A percentile compares a stretch with the other conserved stretches of the same genome.
These are phyloP conservation scores for Aureobasidium sp. DNA, from an alignment of 2,329 filamentous ascomycete genomes.

Conservation along the genomic window DNA sequence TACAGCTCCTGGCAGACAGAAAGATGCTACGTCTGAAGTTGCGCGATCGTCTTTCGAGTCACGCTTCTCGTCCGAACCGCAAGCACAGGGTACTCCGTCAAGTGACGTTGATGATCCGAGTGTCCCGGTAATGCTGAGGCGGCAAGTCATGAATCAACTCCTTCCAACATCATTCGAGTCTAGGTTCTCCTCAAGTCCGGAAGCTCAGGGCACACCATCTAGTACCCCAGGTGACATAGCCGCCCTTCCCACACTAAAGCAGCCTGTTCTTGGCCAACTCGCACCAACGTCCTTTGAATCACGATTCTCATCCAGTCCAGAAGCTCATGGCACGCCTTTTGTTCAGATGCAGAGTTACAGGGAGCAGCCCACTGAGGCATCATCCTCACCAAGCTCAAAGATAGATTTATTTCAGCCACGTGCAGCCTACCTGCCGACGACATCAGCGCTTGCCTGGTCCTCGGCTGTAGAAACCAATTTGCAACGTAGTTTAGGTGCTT, in stretches of 20 bases:
- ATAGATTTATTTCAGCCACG: slow-evolving; percentile 10
- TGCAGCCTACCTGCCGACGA: background rate
- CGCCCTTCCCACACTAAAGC: background rate
- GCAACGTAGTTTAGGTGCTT: no score
- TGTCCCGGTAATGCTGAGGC: background rate
- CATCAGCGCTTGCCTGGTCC: background rate
- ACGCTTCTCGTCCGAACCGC: background rate
- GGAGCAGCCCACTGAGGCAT: background rate
- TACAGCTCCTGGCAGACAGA: background rate
- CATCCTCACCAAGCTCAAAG: slow-evolving; percentile 11
- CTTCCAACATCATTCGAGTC: background rate
- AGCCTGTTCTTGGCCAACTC: background rate
- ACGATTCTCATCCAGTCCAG: slow-evolving; percentile 12
- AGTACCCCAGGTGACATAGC: background rate
- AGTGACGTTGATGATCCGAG: background rate
- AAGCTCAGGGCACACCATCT: slow-evolving; percentile 10
- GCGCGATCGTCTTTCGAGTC: background rate
- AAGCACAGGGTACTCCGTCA: background rate
- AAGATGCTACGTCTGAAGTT: background rate
- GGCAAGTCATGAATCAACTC: background rate
- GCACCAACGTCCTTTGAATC: slow-evolving; percentile 3
- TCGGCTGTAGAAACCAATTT: background rate
- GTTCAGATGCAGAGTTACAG: background rate
- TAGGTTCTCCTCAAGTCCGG: slow-evolving; percentile 5
- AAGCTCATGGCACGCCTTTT: slow-evolving; percentile 6